Conservation (phyloP, 257 asterid species). For the Scutellaria baicalensis region DNA sequence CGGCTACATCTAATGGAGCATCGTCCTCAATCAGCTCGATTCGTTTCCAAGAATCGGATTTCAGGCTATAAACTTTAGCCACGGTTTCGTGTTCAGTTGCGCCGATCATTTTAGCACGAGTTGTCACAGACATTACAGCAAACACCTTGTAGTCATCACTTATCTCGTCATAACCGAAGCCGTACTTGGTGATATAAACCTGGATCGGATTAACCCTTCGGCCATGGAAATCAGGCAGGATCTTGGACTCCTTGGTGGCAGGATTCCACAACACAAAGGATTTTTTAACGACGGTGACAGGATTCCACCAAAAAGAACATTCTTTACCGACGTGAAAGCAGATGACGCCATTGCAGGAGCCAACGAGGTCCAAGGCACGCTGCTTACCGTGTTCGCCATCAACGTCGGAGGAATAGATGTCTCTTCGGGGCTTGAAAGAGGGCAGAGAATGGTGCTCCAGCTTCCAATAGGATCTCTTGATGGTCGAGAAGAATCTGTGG, state of each 20-base stretch:
- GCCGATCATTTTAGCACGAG: neutral
- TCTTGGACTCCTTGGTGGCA: neutral
- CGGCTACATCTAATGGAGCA: neutral
- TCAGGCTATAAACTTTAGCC: conserved; percentile 31
- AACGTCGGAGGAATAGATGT: neutral
- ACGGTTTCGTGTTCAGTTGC: neutral
- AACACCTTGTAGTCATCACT: conserved; percentile 8
- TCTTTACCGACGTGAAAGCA: neutral
- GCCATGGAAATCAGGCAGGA: neutral
- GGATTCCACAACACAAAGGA: neutral
- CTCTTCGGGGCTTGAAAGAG: neutral
- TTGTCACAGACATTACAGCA: neutral
- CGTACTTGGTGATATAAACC: neutral
- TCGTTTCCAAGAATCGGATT: conserved; percentile 26
- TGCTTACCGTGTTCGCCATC: neutral
- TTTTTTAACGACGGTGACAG: neutral
- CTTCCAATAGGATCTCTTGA: neutral
- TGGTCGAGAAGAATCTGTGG: neutral
- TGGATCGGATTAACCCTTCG: no score
- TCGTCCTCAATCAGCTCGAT: conserved; percentile 3
- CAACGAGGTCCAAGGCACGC: neutral
- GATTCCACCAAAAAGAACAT: neutral
- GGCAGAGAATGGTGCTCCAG: neutral
- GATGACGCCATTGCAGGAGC: conserved; percentile 29
- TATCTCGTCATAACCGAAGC: conserved; percentile 10